Percentiles rank a stretch among this genome's conserved stretches.
Conservation (phyloP, 371 early-diverging fungal species). For the Apophysomyces variabilis region DNA sequence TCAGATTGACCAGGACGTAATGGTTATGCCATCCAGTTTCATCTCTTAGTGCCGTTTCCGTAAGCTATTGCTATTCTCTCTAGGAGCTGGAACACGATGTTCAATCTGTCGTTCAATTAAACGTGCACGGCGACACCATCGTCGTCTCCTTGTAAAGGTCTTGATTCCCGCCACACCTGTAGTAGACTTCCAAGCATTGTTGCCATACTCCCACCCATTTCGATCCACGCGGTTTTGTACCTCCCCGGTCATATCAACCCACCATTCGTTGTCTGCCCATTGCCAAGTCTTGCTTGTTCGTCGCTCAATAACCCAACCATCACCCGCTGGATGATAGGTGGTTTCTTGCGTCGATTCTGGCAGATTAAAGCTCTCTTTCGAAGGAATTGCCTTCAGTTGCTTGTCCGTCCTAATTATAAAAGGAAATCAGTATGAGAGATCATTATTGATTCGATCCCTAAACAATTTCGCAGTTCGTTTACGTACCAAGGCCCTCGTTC, state of each 20-base stretch:
- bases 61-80: slow-evolving; percentile 12
- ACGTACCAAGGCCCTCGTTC: slow-evolving; percentile 42
- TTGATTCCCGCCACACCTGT: slow-evolving; percentile 43
- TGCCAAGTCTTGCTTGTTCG: slow-evolving; percentile 41
- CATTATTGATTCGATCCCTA: background rate
- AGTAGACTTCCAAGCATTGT: slow-evolving; percentile 52
- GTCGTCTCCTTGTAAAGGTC: slow-evolving; percentile 49
- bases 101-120: slow-evolving; percentile 35
- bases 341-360: slow-evolving; percentile 30
- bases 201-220: slow-evolving; percentile 55
- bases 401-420: slow-evolving; percentile 38
- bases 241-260: slow-evolving; percentile 57
- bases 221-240: slow-evolving; percentile 41
- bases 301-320: slow-evolving; percentile 17
- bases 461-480: background rate
- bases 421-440: slow-evolving; percentile 5
- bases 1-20: slow-evolving; percentile 5
- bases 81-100: background rate
- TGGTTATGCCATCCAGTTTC: slow-evolving; percentile 1
- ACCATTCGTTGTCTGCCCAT: slow-evolving; percentile 55
- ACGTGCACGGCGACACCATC: slow-evolving; percentile 51
- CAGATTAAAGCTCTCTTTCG: slow-evolving; percentile 43
- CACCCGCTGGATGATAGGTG: slow-evolving; percentile 3
- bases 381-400: slow-evolving; percentile 33
- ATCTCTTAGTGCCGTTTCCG: background rate